Evolutionary conservation across 179 eudicot species (phyloP), one percentile per base, ranked within the genome.

Genomic region (Silene noctiflora): DNA sequence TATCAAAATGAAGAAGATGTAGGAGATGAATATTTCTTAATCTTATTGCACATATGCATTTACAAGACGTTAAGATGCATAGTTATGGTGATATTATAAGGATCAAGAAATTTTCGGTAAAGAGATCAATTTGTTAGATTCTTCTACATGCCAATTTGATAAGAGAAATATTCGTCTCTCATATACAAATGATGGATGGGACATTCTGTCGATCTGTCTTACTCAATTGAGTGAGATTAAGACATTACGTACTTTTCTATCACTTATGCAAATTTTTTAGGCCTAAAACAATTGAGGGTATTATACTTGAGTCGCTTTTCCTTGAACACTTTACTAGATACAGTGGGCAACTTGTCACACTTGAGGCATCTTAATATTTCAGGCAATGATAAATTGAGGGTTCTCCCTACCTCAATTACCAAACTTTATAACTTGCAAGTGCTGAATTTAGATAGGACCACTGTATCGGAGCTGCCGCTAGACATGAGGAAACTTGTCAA

Each of bases 291-390:
- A 6, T 59, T 76, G n/a, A 39, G 68, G 12, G 58, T 58, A 25
- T 59, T 76, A 11, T 20, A 76, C 48, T 35, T 68, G 59, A 3
- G 5, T 13, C 4, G 0, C 13, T 2, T 35, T 14, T 0, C 1
- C 3, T 27, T 59, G 6, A 9, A 53, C 3, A 56, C 1, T 8
- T 22, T 58, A 46, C 79, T 74, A 3, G 29, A 8, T 35, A 17
- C 58, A 13, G 27, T 76, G 19, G 74, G 68, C 21, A 29, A 59
- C 0, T 10, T 69, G 10, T 20, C 16, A 31, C 79, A 76, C 39
- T 76, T 76, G 20, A 69, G 74, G 31, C 59, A 76, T 53, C 79
- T 76, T 21, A 35, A 76, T 42, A 68, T 76, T 5, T 68, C 74
- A 33, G 2, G 12, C 0, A 76, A 69, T 59, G 2, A 1, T 0